Evolutionary conservation across 2,329 filamentous ascomycete genomes (phyloP).

Genomic region (Tolypocladium inflatum): DNA sequence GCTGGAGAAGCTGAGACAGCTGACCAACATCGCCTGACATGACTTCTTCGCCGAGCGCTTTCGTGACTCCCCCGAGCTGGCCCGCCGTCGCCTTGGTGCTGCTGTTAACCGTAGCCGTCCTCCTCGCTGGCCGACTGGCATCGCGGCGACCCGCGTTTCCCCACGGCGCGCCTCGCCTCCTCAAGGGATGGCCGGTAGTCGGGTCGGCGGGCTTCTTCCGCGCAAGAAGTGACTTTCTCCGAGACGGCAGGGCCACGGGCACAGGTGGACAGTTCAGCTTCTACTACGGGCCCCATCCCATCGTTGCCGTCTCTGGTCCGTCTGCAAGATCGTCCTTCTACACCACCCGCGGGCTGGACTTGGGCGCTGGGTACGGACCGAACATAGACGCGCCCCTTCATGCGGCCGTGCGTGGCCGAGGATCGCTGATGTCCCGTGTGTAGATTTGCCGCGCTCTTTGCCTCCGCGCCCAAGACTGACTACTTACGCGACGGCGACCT

Average conservation of each 20-base stretch:
- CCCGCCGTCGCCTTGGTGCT: slow-evolving; percentile 3
- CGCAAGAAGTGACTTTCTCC: slow-evolving; percentile 32
- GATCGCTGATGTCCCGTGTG: neutral
- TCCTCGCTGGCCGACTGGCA: slow-evolving; percentile 1
- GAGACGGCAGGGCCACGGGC: slow-evolving; percentile 17
- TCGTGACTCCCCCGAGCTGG: slow-evolving; percentile 6
- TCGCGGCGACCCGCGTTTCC: slow-evolving; percentile 11
- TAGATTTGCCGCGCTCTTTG: slow-evolving; percentile 21
- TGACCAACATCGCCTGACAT: neutral
- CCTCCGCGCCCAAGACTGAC: slow-evolving; percentile 15
- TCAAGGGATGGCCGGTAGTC: slow-evolving; percentile 27
- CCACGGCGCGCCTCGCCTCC: slow-evolving; percentile 12
- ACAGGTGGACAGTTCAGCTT: slow-evolving; percentile 37
- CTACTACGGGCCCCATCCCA: slow-evolving; percentile 32
- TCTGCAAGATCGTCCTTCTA: slow-evolving; percentile 32
- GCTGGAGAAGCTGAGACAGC: neutral
- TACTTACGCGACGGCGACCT: slow-evolving; percentile 12
- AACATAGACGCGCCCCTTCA: neutral
- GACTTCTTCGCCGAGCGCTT: neutral
- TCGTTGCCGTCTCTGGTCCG: slow-evolving; percentile 34
- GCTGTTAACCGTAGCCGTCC: neutral
- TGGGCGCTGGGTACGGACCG: slow-evolving; percentile 28
- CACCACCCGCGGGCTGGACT: slow-evolving; percentile 32
- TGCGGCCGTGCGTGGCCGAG: neutral
- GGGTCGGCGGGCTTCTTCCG: slow-evolving; percentile 37